These are phyloP conservation scores for Vigna reflexopilosa DNA, from an alignment of 306 rosid species.

Conservation along the genomic window DNA sequence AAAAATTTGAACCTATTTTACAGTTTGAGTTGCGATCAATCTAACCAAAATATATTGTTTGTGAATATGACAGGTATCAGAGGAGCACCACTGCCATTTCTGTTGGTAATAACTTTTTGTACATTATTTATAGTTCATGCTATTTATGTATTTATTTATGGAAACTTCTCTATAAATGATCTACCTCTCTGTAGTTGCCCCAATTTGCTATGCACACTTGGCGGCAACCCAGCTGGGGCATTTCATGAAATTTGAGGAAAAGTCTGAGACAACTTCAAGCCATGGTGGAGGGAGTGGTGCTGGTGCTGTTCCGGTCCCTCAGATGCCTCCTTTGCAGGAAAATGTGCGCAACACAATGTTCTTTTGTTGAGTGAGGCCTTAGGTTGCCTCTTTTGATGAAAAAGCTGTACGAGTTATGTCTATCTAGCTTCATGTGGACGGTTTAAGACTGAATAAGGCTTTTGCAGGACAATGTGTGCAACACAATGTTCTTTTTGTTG, in stretches of 20 bases:
- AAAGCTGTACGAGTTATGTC: conserved; percentile 43
- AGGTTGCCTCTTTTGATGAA: not conserved
- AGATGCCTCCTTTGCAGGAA: conserved; percentile 75
- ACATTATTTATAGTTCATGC: not conserved
- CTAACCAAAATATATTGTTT: not conserved
- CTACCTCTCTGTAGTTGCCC: conserved; percentile 67
- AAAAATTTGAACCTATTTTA: conserved; percentile 35
- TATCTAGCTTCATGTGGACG: not conserved
- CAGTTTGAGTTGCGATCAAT: not conserved
- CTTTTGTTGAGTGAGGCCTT: conserved; percentile 70
- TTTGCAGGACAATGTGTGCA: conserved; percentile 69
- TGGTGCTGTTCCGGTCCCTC: conserved; percentile 83
- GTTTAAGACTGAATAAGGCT: not conserved
- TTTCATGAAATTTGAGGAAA: conserved; percentile 81
- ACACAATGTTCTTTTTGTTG: conserved; percentile 86
- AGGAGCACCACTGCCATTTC: conserved; percentile 97
- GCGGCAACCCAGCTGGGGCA: conserved; percentile 86
- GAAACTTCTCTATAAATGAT: not conserved
- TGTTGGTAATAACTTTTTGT: conserved; percentile 62
- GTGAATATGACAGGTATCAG: conserved; percentile 72
- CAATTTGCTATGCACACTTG: conserved; percentile 90
- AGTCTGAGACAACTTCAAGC: conserved; percentile 86
- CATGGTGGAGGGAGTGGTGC: conserved; percentile 72
- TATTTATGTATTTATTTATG: not conserved
- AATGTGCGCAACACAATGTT: conserved; percentile 80